A percentile compares a stretch with the other conserved stretches of the same genome.
Evolutionary conservation across 345 rosid species (phyloP).

Genomic region (Aurinia saxatilis): DNA sequence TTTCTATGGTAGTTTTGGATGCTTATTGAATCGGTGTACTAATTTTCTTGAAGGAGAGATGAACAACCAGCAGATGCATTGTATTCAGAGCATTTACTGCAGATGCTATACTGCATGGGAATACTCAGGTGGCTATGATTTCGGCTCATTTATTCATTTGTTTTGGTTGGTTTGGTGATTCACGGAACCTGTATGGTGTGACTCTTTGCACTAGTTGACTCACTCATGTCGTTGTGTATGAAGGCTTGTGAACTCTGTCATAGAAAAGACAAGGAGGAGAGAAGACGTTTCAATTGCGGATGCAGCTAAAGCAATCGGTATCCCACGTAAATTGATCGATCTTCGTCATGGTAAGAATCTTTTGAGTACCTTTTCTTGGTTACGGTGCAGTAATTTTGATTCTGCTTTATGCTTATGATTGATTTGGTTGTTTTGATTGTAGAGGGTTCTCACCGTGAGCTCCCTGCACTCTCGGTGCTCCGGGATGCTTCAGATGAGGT

Average conservation of each 20-base stretch:
- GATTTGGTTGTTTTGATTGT: conserved; percentile 14
- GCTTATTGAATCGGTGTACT: neutral
- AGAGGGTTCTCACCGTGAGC: conserved; percentile 92
- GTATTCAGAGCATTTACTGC: conserved; percentile 64
- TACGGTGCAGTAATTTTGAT: neutral
- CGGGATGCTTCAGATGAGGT: conserved; percentile 75
- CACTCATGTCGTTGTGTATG: neutral
- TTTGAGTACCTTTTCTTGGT: neutral
- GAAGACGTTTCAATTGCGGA: conserved; percentile 68
- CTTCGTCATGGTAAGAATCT: conserved; percentile 79
- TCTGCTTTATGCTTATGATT: neutral
- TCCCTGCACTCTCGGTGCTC: conserved; percentile 67
- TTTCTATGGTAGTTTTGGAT: neutral
- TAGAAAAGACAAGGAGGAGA: conserved; percentile 77
- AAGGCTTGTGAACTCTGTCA: conserved; percentile 90
- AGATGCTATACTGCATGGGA: conserved; percentile 77
- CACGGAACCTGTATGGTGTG: neutral
- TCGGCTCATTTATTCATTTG: neutral
- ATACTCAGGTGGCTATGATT: conserved; percentile 59
- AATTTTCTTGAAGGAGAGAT: conserved; percentile 32
- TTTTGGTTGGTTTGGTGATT: neutral
- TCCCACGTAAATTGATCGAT: conserved; percentile 82
- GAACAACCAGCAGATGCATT: conserved; percentile 36
- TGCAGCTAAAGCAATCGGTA: conserved; percentile 75
- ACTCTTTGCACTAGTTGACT: neutral